Base-by-base conservation (phyloP, 2,329 filamentous ascomycete species). In the Ceratocystis destructans region DNA sequence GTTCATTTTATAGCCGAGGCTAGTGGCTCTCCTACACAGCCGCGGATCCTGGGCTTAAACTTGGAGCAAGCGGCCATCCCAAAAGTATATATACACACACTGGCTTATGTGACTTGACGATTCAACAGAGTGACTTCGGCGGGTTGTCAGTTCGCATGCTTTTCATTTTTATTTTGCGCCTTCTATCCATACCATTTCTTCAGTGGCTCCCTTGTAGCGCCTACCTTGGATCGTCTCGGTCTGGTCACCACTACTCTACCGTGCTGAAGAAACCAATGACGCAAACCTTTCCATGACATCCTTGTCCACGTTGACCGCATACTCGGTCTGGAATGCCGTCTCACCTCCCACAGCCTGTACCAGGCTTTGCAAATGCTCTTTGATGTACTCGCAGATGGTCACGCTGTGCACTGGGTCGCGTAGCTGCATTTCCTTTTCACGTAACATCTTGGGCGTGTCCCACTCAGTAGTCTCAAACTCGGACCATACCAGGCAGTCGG, bases 231-330 rank as follows among this genome's bases (percentile, higher is more conserved):
- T 8, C 53, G 25, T 57, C 53, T 33, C 31, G 12, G 3, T 31
- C 28, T 17, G 6, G 28, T 17, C 53, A 33, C 28, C 53, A 57
- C 53, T 17, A 22, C 48, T 17, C 53, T 57, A 57, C 25, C 33
- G 53, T 31, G 53, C 12, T 28, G 17, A 33, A 28, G 53, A 57
- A n/a, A 57, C 53, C 25, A 57, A 33, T 17, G 53, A 57, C 10
- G 53, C 53, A 72, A 91, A 93, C n/a, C 79, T 82, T 10, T 78
- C 77, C 69, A 93, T 71, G 17, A 92, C 82, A 68, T 91, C 85
- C 70, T 80, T 80, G 73, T 94, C 89, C 31, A 94, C 87, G 69
- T 91, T 88, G n/a, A 79, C 79, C 15, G 85, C 75, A 83, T 86
- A 92, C 63, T 86, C 80, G 66, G 83, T 79, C 72, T 86, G 80